These are phyloP conservation scores for Syncephalastrum monosporum DNA, from an alignment of 371 early-diverging fungal species.

Conservation along the genomic window DNA sequence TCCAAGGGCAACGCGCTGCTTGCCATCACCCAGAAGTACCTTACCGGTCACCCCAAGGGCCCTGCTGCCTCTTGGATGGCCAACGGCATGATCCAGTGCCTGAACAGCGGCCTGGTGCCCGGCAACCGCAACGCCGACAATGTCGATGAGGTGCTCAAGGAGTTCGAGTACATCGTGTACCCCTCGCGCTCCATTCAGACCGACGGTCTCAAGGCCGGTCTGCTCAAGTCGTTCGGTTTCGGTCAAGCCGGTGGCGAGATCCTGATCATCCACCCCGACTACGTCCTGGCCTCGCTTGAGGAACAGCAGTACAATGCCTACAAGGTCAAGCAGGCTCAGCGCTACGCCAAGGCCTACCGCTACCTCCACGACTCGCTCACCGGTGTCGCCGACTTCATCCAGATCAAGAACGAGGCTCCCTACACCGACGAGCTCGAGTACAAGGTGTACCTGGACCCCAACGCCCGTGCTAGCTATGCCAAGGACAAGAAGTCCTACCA, in stretches of 20 bases:
- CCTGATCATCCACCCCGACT: slow-evolving; percentile 90
- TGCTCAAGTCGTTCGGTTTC: slow-evolving; percentile 96
- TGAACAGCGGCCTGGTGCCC: slow-evolving; percentile 89
- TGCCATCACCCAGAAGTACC: slow-evolving; percentile 90
- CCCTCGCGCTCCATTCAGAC: slow-evolving; percentile 89
- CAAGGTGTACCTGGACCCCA: slow-evolving; percentile 89
- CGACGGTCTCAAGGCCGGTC: slow-evolving; percentile 90
- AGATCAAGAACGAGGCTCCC: slow-evolving; percentile 87
- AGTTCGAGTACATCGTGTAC: slow-evolving; percentile 84
- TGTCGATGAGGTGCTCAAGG: slow-evolving; percentile 77
- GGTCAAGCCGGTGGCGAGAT: slow-evolving; percentile 96
- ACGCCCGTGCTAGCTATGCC: slow-evolving; percentile 84
- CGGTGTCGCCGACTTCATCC: slow-evolving; percentile 82
- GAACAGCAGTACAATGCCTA: slow-evolving; percentile 75
- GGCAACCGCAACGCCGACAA: slow-evolving; percentile 98
- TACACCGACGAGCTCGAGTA: slow-evolving; percentile 87
- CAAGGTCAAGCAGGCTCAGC: slow-evolving; percentile 65
- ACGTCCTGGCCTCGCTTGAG: slow-evolving; percentile 80
- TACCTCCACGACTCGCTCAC: slow-evolving; percentile 94
- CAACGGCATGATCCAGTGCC: slow-evolving; percentile 88
- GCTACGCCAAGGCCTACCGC: slow-evolving; percentile 86
- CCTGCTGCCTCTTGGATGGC: slow-evolving; percentile 98
- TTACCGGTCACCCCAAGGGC: slow-evolving; percentile 97
- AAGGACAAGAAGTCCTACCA: slow-evolving; percentile 71
- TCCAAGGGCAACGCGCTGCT: slow-evolving; percentile 83